Evolutionary conservation across 768 basidiomycete genomes (phyloP), one percentile per base, ranked within the genome.

Genomic region (Phlebiopsis gigantea): DNA sequence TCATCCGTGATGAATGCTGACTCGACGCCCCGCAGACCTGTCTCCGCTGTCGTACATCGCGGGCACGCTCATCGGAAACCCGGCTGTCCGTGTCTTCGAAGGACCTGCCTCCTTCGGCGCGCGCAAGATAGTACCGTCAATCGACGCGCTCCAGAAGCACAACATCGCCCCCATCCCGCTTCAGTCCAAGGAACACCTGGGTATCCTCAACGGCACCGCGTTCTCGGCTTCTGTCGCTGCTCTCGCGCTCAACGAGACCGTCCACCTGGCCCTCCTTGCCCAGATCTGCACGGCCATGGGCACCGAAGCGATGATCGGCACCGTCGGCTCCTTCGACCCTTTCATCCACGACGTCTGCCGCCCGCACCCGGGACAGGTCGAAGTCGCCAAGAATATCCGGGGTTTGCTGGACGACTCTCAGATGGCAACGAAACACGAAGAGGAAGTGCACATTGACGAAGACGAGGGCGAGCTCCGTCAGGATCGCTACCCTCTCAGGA

Each of bases 321-420:
- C 84, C 15, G 82, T 83, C 22, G 83, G 76, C 12, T 86, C 85
- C 0, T 90, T 86, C 64, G 85, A 84, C 57, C 81, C 87, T 2
- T 94, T 94, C 75, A 88, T 94, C 58, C 84, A 87, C 67, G 77
- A 79, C 53, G 72, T 78, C 34, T 82, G 86, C 15, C 83, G 92
- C 9, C 92, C 92, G 6, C 92, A 94, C 68, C 86, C 88, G 5
- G 91, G 91, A 52, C 91, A 93, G 73, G 79, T 94, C 46, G 88
- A 93, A 66, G 80, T 77, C 1, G 90, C 88, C 2, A 79, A 75
- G 61, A 82, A 81, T 54, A 82, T 94, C 31, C 82, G 81, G 75
- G 73, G 80, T 50, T 73, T 93, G 24, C 77, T 94, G 12, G 77
- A 82, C 17, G 89, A 80, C 9, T 86, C 84, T 66, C 77, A 76